Percentiles rank a stretch among this genome's conserved stretches.
Conservation (phyloP, 495 filamentous ascomycete genomes). For the Cryomyces minteri region DNA sequence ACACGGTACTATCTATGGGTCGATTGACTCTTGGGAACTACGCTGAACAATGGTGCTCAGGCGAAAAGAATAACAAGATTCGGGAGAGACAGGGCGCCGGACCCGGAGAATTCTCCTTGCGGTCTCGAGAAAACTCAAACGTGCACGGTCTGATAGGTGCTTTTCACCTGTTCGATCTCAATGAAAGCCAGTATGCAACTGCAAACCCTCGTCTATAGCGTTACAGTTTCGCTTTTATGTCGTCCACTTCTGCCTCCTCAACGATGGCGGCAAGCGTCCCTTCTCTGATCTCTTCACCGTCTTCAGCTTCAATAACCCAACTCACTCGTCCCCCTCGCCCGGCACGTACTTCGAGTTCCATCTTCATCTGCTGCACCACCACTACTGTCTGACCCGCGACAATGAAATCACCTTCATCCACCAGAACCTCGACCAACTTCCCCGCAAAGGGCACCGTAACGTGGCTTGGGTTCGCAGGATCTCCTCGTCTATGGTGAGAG, state of each 20-base stretch:
- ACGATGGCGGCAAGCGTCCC: conserved; percentile 36
- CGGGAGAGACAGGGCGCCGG: no score
- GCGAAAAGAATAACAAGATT: no score
- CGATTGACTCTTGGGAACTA: no score
- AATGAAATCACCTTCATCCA: conserved; percentile 33
- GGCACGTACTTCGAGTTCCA: conserved; percentile 41
- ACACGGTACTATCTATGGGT: no score
- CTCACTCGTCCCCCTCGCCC: conserved; percentile 27
- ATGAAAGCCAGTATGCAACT: no score
- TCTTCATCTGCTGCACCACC: conserved; percentile 50
- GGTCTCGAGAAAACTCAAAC: no score
- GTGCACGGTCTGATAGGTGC: no score
- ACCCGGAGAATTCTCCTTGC: no score
- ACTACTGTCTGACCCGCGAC: conserved; percentile 35
- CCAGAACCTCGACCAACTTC: conserved; percentile 37
- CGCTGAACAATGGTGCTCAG: no score
- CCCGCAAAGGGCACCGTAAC: conserved; percentile 39
- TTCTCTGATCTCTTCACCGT: conserved; percentile 41
- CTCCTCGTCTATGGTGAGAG: conserved; percentile 31
- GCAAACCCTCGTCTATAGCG: neutral
- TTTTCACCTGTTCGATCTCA: no score
- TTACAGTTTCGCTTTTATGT: conserved; percentile 7
- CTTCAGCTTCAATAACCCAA: conserved; percentile 38
- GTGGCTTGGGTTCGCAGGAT: conserved; percentile 31
- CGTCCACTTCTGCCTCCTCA: conserved; percentile 15